phyloP scores from a whole-genome alignment of 2,329 filamentous ascomycete genomes.

The Aureobasidium sp. region DNA sequence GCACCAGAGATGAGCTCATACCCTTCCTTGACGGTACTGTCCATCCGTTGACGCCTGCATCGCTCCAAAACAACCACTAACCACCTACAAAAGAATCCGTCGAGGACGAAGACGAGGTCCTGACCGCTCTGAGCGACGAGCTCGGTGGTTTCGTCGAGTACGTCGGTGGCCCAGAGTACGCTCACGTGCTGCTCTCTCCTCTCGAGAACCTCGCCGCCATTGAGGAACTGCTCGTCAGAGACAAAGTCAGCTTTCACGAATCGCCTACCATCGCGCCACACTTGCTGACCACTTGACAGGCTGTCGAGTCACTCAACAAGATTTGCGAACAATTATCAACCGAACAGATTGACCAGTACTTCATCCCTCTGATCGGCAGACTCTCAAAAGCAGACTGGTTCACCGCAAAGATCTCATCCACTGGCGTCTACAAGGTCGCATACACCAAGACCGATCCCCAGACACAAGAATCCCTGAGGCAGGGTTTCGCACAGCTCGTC shows the following conservation, averaged over 20 bases:
- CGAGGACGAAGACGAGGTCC: conserved; percentile 96
- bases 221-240: conserved; percentile 92
- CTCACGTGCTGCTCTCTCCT: conserved; percentile 91
- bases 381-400: conserved; percentile 99
- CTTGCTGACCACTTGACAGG: conserved; percentile 49
- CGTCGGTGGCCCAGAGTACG: conserved; percentile 87
- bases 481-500: conserved; percentile 87
- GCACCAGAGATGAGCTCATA: conserved; percentile 96
- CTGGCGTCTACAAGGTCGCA: conserved; percentile 86
- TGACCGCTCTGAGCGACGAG: conserved; percentile 95
- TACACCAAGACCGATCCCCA: conserved; percentile 84
- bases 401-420: conserved; percentile 97
- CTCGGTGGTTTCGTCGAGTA: conserved; percentile 96
- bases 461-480: conserved; percentile 85
- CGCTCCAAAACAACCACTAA: conserved; percentile 24
- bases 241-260: conserved; percentile 64
- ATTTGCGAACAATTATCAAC: conserved; percentile 89
- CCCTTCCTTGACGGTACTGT: conserved; percentile 93
- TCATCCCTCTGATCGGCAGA: conserved; percentile 90
- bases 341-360: conserved; percentile 92
- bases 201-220: conserved; percentile 97
- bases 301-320: conserved; percentile 98
- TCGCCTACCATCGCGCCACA: background rate
- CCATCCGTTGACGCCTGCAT: background rate
- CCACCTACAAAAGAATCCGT: conserved; percentile 68